These are phyloP conservation scores for Rhodotorula mucilaginosa DNA, from an alignment of 1,284 basidiomycete species.

Conservation along the genomic window DNA sequence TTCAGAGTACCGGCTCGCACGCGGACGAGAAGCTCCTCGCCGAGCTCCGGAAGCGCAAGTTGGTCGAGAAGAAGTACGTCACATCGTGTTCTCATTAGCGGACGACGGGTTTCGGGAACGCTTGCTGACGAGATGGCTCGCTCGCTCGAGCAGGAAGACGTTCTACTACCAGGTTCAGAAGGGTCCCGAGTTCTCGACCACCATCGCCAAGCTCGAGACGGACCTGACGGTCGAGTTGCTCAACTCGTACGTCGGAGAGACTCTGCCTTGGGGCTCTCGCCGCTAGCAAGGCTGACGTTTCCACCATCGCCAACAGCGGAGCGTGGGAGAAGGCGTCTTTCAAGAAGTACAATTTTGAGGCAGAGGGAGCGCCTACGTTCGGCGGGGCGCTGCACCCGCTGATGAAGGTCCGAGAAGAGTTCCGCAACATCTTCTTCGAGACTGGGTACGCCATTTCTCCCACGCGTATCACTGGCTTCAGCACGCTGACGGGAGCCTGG, in stretches of 20 bases:
- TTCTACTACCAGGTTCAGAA: constrained; percentile 91
- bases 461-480: neutral
- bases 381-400: constrained; percentile 94
- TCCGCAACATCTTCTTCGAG: constrained; percentile 96
- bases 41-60: constrained; percentile 88
- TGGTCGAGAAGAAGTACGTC: constrained; percentile 55
- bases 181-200: constrained; percentile 83
- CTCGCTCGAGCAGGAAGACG: constrained; percentile 65
- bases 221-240: constrained; percentile 97
- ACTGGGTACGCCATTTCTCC: constrained; percentile 71
- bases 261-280: constrained; percentile 6
- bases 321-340: constrained; percentile 86
- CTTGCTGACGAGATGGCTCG: neutral
- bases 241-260: constrained; percentile 64
- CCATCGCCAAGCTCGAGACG: constrained; percentile 94
- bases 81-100: too few relatives aligned
- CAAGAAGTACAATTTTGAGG: constrained; percentile 99
- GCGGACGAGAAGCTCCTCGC: constrained; percentile 68
- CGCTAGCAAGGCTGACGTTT: neutral
- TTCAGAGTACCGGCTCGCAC: constrained; percentile 70
- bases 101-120: too few relatives aligned
- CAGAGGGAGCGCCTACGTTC: constrained; percentile 81
- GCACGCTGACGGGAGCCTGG: neutral
- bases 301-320: constrained; percentile 57
- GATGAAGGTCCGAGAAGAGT: constrained; percentile 96